Base-by-base conservation (phyloP, 805 yeast species). In the Candida mattraensis region DNA sequence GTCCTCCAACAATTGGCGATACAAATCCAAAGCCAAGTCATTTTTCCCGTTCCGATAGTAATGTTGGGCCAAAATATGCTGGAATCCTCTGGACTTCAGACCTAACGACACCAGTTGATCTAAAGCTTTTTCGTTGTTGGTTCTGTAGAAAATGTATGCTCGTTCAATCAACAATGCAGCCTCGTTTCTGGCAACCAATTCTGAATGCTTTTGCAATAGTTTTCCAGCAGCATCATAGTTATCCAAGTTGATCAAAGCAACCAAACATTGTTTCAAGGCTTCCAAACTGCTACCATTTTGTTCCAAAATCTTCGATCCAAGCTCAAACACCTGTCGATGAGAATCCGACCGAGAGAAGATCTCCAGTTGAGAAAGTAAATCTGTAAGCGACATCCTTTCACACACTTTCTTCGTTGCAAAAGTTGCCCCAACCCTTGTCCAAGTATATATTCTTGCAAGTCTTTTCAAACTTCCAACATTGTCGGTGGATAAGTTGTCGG, bases 171-270 rank as follows among this genome's bases (percentile, higher is more conserved):
- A 50, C 12, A 62, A 63, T 1, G 69, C 58, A 12, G 66, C 63
- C 8, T 50, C 46, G 9, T 44, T 37, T 15, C 32, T 28, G n/a
- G 47, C 18, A 8, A 47, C 33, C 14, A 47, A 24, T 2, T 37
- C 35, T 1, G 24, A 17, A 23, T 53, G 28, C 24, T 64, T 56
- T 13, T 62, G 50, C 29, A 80, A 53, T 23, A 73, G 46, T 35
- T 67, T 61, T 13, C 58, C 46, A 0, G 84, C 87, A 31, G 63
- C 60, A 25, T 53, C 56, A 57, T 75, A 81, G 42, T 66, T 64
- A 53, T 82, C 87, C 39, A 74, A 58, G 48, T 77, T 76, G 54
- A 79, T 77, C 52, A 78, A 64, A 4, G 87, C 75, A 9, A 76
- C 74, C 22, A 80, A 54, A 51, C 79, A 74, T 23, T 65, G 58